A percentile compares a stretch with the other conserved stretches of the same genome.
Evolutionary conservation across 805 yeast species (phyloP).

Genomic region (Candida chilensis): DNA sequence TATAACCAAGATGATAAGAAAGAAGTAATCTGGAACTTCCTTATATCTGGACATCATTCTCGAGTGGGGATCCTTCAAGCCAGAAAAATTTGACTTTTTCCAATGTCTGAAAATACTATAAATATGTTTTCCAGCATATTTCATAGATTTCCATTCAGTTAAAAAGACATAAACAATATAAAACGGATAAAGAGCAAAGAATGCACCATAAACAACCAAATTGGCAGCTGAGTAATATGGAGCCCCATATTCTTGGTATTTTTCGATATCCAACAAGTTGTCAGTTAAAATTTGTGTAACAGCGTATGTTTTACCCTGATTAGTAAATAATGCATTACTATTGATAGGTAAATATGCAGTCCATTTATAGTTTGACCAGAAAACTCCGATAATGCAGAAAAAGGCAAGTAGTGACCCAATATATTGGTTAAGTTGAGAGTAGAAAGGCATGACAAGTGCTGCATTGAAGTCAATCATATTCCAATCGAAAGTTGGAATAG

Average conservation of each 20-base stretch:
- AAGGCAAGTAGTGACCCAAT: conserved; percentile 22
- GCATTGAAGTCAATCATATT: conserved; percentile 13
- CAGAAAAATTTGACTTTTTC: conserved; percentile 9
- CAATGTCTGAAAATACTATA: conserved; percentile 16
- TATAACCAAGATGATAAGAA: conserved; percentile 18
- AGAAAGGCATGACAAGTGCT: conserved; percentile 34
- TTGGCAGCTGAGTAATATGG: conserved; percentile 61
- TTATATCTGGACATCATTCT: conserved; percentile 45
- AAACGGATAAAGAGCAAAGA: conserved; percentile 48
- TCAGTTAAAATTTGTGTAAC: conserved; percentile 35
- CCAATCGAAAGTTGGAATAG: conserved; percentile 21
- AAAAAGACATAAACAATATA: conserved; percentile 37
- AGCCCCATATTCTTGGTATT: conserved; percentile 49
- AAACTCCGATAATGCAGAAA: conserved; percentile 15
- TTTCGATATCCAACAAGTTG: conserved; percentile 33
- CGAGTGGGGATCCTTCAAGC: conserved; percentile 43
- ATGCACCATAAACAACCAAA: conserved; percentile 48
- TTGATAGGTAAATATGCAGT: conserved; percentile 17
- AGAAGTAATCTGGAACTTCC: conserved; percentile 57
- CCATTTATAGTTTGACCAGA: conserved; percentile 13
- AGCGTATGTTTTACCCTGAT: conserved; percentile 36
- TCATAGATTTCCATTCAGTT: conserved; percentile 26
- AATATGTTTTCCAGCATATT: too few species aligned
- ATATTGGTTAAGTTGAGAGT: conserved; percentile 15
- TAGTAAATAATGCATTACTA: conserved; percentile 42